Evolutionary conservation across 305 asterid species (phyloP), one percentile per base, ranked within the genome.

Genomic region (Fraxinus latifolia): DNA sequence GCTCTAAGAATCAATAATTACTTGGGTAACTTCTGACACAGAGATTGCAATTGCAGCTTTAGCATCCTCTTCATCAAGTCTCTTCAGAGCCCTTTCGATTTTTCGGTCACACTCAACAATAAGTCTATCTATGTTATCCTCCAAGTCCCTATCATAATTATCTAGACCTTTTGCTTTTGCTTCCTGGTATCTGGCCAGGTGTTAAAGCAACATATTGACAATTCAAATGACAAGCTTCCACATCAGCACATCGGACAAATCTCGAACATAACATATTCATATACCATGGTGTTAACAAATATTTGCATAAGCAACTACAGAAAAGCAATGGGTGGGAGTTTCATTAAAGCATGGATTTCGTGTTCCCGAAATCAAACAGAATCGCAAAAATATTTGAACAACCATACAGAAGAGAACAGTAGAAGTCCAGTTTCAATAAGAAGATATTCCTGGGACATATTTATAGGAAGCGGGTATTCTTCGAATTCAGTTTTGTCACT

Each of bases 1-100:
- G 47, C 47, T 39, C 31, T 21, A 33, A 68, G 58, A 17, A 9
- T 25, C 12, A 2, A 0, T 27, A n/a, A 60, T 34, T 80, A 90
- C 99, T 92, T 77, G 91, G 62, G 99, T 92, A 74, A 95, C 98
- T 87, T 93, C 98, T 65, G 98, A 87, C 23, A 95, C 97, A 0
- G 98, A 95, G 82, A 95, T 95, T 12, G 97, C 98, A 76, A 93
- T 91, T 68, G 98, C 99, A 27, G 99, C 97, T 90, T 93, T 95
- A 77, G 99, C 98, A 86, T 93, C 98, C 87, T 95, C 98, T 76
- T 95, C 98, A 82, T 92, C 95, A 58, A 95, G 98, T 68, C 98
- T 87, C 86, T 87, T 93, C 82, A 95, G 87, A 68, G 98, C 99
- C 86, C 99, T 91, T 47, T 89, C 83, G 83, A 95, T 95, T 85